phyloP scores from a whole-genome alignment of 163 green algal species.

The Picocystis sp. region DNA sequence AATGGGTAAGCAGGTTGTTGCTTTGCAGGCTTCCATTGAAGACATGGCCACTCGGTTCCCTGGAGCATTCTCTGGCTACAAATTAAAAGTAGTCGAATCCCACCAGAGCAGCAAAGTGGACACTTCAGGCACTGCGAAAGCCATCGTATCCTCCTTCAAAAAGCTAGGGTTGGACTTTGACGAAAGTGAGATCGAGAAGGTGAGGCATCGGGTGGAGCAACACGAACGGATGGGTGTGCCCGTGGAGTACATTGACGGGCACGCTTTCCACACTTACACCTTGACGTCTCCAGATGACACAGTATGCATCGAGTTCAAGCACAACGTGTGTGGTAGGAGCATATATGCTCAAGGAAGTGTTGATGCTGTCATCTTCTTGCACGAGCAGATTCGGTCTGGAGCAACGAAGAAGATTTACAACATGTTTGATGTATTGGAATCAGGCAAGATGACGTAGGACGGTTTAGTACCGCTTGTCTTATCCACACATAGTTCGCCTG shows the following conservation, averaged over 20 bases:
- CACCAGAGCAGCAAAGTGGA: slow-evolving; percentile 94
- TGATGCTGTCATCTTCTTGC: slow-evolving; percentile 80
- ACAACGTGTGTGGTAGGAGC: slow-evolving; percentile 76
- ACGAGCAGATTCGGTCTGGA: slow-evolving; percentile 34
- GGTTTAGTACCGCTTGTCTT: too few species aligned
- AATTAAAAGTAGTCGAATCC: slow-evolving; percentile 72
- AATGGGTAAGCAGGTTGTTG: slow-evolving; percentile 98
- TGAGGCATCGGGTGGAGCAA: slow-evolving; percentile 56
- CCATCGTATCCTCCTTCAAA: slow-evolving; percentile 57
- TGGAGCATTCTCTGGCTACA: slow-evolving; percentile 81
- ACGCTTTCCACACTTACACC: slow-evolving; percentile 96
- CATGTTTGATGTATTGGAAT: slow-evolving; percentile 93
- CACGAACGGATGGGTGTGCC: slow-evolving; percentile 71
- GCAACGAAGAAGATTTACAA: slow-evolving; percentile 73
- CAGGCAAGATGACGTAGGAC: slow-evolving; percentile 40
- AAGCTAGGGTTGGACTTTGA: slow-evolving; percentile 48
- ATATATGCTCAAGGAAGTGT: slow-evolving; percentile 96
- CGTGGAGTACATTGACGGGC: slow-evolving; percentile 56
- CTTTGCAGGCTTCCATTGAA: slow-evolving; percentile 72
- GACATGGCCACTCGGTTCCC: slow-evolving; percentile 23
- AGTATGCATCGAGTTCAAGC: slow-evolving; percentile 80
- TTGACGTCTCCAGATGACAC: slow-evolving; percentile 25
- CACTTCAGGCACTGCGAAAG: slow-evolving; percentile 89
- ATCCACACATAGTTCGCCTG: too few species aligned
- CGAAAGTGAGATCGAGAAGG: slow-evolving; percentile 38